Evolutionary conservation across 768 basidiomycete genomes (phyloP), one percentile per base, ranked within the genome.

Genomic region (Tricholoma flavovirens): DNA sequence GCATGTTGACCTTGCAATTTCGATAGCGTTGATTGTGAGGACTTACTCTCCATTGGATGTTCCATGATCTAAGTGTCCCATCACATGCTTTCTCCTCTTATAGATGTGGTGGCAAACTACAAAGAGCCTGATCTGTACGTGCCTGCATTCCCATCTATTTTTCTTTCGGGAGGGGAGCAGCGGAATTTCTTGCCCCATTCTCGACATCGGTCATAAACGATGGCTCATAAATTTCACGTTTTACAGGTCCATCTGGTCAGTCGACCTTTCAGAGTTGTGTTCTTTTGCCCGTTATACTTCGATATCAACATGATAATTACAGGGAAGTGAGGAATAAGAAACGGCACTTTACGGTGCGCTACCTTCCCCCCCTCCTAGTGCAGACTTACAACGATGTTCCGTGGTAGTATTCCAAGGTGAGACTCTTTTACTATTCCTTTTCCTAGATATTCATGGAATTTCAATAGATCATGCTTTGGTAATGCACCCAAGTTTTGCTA

Each of bases 261-360:
- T 77, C 22, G n/a, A 48, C 12, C 50, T 54, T 33, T 36, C 29
- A 10, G 48, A 51, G 22, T 32, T 55, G 52, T 50, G n/a, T 22
- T 38, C 29, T 24, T 26, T n/a, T 45, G 7, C 33, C 38, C 63
- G 66, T 63, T 8, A 49, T 49, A 26, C 46, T 49, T 30, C 46
- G n/a, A 59, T 46, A 32, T 55, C 51, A 26, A 46, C 58, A n/a
- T 15, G 8, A 30, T 17, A n/a, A 51, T 55, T 60, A 22, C 68
- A 91, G 90, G 93, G 95, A 98, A 73, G 95, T 98, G 15, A 79
- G 95, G 56, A 87, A 88, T 60, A 83, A 83, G 68, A 83, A 88
- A 69, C 81, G 88, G 50, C 86, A 95, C 63, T 96, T 94, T 65
- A 89, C 93, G 38, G 89, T 89, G 59, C 50, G 85, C 73, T 3